Conservation (phyloP, 495 filamentous ascomycete genomes). For the Staphylotrichum tortipilum region DNA sequence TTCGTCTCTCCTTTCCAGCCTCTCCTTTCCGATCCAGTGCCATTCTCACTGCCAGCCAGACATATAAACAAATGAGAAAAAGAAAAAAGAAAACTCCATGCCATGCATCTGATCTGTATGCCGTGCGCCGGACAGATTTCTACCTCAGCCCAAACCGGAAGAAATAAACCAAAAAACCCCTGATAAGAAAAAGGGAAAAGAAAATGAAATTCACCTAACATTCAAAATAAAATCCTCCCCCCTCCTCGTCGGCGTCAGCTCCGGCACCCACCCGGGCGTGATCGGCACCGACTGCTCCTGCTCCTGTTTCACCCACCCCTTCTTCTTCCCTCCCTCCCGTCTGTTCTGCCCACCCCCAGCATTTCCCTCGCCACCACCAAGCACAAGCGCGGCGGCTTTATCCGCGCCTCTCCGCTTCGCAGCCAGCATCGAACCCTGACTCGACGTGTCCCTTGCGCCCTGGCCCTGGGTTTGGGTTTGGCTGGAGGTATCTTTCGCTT, state of each 20-base stretch:
- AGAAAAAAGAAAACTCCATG: background rate
- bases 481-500: too few species aligned
- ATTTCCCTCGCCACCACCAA: slow-evolving; percentile 19
- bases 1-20: background rate
- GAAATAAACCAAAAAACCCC: too few species aligned
- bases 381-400: slow-evolving; percentile 33
- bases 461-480: background rate
- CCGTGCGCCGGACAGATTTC: background rate
- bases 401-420: slow-evolving; percentile 43
- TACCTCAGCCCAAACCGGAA: background rate
- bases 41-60: too few species aligned
- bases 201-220: slow-evolving; percentile 23
- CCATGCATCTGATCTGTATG: slow-evolving; percentile 1
- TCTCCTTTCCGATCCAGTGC: too few species aligned
- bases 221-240: slow-evolving; percentile 39
- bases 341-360: slow-evolving; percentile 9
- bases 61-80: too few species aligned
- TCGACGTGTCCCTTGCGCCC: background rate
- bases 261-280: slow-evolving; percentile 45
- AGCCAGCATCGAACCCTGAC: slow-evolving; percentile 28
- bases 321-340: background rate
- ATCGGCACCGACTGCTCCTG: slow-evolving; percentile 24
- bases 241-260: slow-evolving; percentile 38
- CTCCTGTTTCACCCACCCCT: slow-evolving; percentile 5
- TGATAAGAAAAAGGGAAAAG: background rate